Evolutionary conservation across 2,329 filamentous ascomycete species (phyloP).

Genomic region (Diaporthe capsici): DNA sequence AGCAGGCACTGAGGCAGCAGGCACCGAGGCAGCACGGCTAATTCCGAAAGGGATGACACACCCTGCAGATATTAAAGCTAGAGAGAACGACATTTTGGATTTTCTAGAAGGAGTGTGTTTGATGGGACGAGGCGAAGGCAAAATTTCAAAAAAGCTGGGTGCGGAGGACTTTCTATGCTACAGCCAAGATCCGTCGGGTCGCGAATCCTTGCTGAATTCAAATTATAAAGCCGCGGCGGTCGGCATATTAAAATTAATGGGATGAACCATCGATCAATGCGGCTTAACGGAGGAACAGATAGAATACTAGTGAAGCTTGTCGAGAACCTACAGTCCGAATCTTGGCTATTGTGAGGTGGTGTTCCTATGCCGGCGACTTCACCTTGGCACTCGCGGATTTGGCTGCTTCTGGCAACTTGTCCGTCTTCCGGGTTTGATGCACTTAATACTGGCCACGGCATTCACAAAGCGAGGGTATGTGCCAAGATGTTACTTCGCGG

Average conservation of each 20-base stretch:
- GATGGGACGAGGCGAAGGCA: not conserved
- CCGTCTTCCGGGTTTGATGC: constrained; percentile 23
- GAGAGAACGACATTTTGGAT: constrained; percentile 17
- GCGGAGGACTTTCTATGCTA: constrained; percentile 6
- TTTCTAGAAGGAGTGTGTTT: constrained; percentile 6
- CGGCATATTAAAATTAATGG: constrained; percentile 14
- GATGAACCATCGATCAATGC: constrained; percentile 1
- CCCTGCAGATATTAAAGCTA: not conserved
- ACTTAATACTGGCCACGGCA: constrained; percentile 1
- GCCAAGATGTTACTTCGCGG: constrained; percentile 19
- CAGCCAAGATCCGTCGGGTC: not conserved
- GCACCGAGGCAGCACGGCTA: constrained; percentile 40
- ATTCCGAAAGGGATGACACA: constrained; percentile 2
- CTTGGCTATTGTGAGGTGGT: not conserved
- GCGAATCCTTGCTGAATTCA: not conserved
- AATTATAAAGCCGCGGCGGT: not conserved
- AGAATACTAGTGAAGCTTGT: constrained; percentile 5
- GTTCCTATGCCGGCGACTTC: not conserved
- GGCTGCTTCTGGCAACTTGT: not conserved
- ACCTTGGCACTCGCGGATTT: constrained; percentile 16
- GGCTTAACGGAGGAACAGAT: not conserved
- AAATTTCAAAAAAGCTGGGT: not conserved
- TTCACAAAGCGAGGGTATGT: not conserved
- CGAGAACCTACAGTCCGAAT: not conserved
- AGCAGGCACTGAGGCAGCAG: constrained; percentile 48